Percentiles rank a stretch among this genome's conserved stretches.
Conservation (phyloP, 23 red algal species). For the Gracilaria vermiculophylla region DNA sequence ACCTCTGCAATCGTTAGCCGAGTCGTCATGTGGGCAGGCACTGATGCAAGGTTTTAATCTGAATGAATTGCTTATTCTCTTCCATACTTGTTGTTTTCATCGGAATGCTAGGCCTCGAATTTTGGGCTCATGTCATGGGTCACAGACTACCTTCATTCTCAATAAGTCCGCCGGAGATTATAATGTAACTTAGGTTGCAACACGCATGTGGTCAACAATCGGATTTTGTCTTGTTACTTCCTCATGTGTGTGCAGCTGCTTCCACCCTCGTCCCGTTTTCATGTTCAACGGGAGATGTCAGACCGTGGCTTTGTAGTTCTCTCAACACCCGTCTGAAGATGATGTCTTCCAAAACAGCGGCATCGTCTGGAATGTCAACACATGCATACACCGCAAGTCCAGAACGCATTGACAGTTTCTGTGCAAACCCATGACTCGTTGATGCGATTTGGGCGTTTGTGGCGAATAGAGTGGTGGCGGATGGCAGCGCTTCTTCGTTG, state of each 20-base stretch:
- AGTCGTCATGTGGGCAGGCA: constrained; percentile 15
- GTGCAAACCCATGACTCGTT: constrained; percentile 7
- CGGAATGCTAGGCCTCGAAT: too few relatives aligned
- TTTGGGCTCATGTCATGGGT: too few relatives aligned
- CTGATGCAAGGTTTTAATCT: background rate
- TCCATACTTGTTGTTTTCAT: too few relatives aligned
- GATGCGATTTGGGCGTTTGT: background rate
- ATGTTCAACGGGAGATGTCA: background rate
- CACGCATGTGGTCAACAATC: background rate
- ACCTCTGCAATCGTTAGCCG: constrained; percentile 21
- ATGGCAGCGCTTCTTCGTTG: background rate
- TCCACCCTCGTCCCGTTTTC: background rate
- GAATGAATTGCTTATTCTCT: background rate
- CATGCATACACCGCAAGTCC: constrained; percentile 29
- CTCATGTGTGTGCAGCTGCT: background rate
- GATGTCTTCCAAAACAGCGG: background rate
- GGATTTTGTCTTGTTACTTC: background rate
- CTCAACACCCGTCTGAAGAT: constrained; percentile 4
- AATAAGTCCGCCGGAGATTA: background rate
- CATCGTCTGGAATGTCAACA: constrained; percentile 14
- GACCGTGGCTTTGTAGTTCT: background rate
- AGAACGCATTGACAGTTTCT: constrained; percentile 18
- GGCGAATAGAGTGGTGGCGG: constrained; percentile 24
- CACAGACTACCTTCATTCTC: too few relatives aligned
- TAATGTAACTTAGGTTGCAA: background rate